Evolutionary conservation across 208 protist genomes (phyloP), one percentile per base, ranked within the genome.

Genomic region (Kentomonas sorsogonicus): DNA sequence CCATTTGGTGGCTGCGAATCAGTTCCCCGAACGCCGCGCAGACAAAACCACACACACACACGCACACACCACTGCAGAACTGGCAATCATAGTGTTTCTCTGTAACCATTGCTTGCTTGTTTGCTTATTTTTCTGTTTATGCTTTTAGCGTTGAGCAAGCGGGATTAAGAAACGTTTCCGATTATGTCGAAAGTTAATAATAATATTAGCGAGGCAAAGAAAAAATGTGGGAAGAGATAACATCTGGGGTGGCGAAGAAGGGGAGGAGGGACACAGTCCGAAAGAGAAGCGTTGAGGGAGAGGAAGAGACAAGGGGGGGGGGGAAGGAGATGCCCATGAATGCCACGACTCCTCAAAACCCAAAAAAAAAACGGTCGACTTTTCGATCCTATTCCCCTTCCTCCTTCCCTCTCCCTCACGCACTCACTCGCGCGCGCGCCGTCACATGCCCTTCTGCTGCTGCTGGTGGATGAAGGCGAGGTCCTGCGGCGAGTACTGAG

Each of bases 401-500:
- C n/a, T n/a, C n/a, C n/a, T n/a, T n/a, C n/a, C n/a, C n/a, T n/a
- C n/a, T n/a, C n/a, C n/a, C n/a, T n/a, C n/a, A n/a, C n/a, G n/a
- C n/a, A n/a, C n/a, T n/a, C n/a, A n/a, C n/a, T n/a, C n/a, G n/a
- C n/a, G n/a, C n/a, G n/a, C n/a, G n/a, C n/a, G n/a, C n/a, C n/a
- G n/a, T n/a, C n/a, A n/a, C n/a, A n/a, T n/a, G n/a, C n/a, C n/a
- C n/a, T n/a, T n/a, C n/a, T n/a, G n/a, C n/a, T n/a, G n/a, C n/a
- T n/a, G n/a, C n/a, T n/a, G n/a, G 3, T 18, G 18, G 3, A 15
- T 38, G 16, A 9, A 18, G 13, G 20, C 41, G 22, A 4, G 26
- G 31, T 2, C 13, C 30, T 22, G 22, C 11, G 44, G 43, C 52
- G 46, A 58, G 53, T 89, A 83, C 54, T 76, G 52, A 0, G 90